These are phyloP conservation scores for Solioccasus polychromus DNA, from an alignment of 768 basidiomycete species.

Conservation along the genomic window DNA sequence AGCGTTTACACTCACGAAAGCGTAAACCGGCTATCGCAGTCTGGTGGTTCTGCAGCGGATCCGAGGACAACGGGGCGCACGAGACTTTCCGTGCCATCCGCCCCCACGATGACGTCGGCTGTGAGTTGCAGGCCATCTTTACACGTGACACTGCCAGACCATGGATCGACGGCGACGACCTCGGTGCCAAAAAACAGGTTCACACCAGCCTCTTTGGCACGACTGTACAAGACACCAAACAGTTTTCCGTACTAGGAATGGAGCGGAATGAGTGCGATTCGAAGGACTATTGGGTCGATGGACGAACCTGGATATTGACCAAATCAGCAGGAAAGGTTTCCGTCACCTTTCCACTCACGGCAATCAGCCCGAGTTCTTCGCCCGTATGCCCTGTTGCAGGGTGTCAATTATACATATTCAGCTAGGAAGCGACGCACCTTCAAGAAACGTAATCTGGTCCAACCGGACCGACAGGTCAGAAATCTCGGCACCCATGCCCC, in stretches of 20 bases:
- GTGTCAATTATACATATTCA: no score
- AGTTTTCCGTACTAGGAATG: conserved; percentile 49
- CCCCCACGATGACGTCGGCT: conserved; percentile 57
- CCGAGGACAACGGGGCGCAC: conserved; percentile 35
- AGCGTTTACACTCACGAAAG: conserved; percentile 11
- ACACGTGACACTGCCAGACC: conserved; percentile 30
- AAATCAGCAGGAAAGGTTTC: conserved; percentile 45
- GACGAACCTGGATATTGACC: conserved; percentile 43
- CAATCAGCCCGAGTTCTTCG: conserved; percentile 41
- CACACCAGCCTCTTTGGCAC: conserved; percentile 46
- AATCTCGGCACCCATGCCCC: conserved; percentile 49
- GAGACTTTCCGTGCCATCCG: conserved; percentile 54
- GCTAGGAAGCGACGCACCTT: no score
- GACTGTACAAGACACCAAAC: conserved; percentile 44
- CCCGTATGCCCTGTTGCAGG: conserved; percentile 39
- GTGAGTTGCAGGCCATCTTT: conserved; percentile 40
- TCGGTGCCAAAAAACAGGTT: conserved; percentile 40
- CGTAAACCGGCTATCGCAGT: conserved; percentile 13
- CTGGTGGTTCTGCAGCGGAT: conserved; percentile 1
- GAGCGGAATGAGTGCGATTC: neutral
- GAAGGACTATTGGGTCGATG: neutral
- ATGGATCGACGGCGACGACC: conserved; percentile 35
- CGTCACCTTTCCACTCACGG: conserved; percentile 44
- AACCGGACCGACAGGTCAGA: conserved; percentile 28
- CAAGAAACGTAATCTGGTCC: conserved; percentile 12